These are phyloP conservation scores for Debaryomyces subglobosus DNA, from an alignment of 1,139 yeast genomes.

Conservation along the genomic window DNA sequence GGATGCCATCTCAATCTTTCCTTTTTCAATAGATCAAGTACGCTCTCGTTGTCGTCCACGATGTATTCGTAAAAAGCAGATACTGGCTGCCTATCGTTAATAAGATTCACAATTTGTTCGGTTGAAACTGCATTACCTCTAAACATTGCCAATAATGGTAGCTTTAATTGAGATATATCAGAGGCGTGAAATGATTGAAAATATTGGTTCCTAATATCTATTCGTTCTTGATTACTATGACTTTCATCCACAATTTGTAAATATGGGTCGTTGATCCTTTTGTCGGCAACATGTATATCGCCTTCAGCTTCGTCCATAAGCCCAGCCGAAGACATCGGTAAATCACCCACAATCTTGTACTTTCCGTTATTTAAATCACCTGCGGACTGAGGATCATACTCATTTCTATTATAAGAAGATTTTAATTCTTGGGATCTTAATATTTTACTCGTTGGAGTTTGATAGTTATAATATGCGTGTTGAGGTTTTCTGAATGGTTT, in stretches of 20 bases:
- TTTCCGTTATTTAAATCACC: constrained; percentile 14
- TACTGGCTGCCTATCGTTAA: constrained; percentile 27
- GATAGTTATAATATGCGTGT: constrained; percentile 19
- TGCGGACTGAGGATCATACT: constrained; percentile 9
- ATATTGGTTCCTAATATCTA: constrained; percentile 17
- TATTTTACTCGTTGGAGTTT: constrained; percentile 24
- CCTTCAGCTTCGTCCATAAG: constrained; percentile 38
- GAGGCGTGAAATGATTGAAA: constrained; percentile 10
- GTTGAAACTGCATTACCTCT: constrained; percentile 11
- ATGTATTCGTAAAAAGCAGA: constrained; percentile 31
- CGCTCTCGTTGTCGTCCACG: constrained; percentile 15
- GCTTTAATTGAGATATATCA: constrained; percentile 8
- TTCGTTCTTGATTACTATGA: not conserved
- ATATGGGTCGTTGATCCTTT: constrained; percentile 46
- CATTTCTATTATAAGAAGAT: constrained; percentile 20
- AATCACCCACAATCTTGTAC: constrained; percentile 38
- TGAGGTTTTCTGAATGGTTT: constrained; percentile 20
- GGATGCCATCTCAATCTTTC: constrained; percentile 75
- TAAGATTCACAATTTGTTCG: constrained; percentile 22
- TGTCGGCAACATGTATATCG: constrained; percentile 44
- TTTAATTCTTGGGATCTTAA: constrained; percentile 17
- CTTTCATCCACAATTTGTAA: constrained; percentile 13
- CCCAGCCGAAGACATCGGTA: constrained; percentile 41
- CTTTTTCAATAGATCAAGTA: constrained; percentile 36
- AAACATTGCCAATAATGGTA: constrained; percentile 26